Percentiles rank a stretch among this genome's conserved stretches.
Evolutionary conservation across 805 yeast species (phyloP).

Genomic region (Teunomyces cretensis): DNA sequence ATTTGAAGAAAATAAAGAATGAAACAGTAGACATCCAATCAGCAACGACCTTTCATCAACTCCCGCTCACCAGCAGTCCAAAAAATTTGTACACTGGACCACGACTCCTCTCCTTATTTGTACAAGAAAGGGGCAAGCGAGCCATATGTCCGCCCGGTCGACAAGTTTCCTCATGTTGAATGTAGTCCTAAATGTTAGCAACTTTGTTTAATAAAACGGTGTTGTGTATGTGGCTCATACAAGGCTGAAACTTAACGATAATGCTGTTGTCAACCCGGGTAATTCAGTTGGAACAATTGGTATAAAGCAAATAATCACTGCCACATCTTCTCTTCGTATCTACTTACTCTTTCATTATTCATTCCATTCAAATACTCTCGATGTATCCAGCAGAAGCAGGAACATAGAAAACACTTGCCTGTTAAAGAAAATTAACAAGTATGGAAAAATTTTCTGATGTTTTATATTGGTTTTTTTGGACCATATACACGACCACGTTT

Average conservation of each 20-base stretch:
- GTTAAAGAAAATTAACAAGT: constrained; percentile 1
- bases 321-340: constrained; percentile 14
- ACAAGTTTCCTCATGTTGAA: constrained; percentile 41
- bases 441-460: constrained; percentile 5
- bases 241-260: constrained; percentile 64
- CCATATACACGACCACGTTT: constrained; percentile 8
- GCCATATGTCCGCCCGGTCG: constrained; percentile 54
- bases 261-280: constrained; percentile 52
- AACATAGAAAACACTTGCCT: constrained; percentile 1
- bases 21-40: constrained; percentile 16
- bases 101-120: constrained; percentile 47
- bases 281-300: constrained; percentile 65
- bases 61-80: constrained; percentile 44
- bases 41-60: constrained; percentile 55
- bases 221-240: constrained; percentile 43
- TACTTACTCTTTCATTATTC: constrained; percentile 6
- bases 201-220: neutral
- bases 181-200: constrained; percentile 3
- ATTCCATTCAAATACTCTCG: constrained; percentile 8
- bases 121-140: constrained; percentile 40
- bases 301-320: constrained; percentile 51
- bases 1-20: constrained; percentile 20
- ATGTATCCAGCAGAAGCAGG: constrained; percentile 4
- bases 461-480: constrained; percentile 6
- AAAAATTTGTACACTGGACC: constrained; percentile 51